phyloP scores from a whole-genome alignment of 2,329 filamentous ascomycete species.

The Apiospora pterosperma region DNA sequence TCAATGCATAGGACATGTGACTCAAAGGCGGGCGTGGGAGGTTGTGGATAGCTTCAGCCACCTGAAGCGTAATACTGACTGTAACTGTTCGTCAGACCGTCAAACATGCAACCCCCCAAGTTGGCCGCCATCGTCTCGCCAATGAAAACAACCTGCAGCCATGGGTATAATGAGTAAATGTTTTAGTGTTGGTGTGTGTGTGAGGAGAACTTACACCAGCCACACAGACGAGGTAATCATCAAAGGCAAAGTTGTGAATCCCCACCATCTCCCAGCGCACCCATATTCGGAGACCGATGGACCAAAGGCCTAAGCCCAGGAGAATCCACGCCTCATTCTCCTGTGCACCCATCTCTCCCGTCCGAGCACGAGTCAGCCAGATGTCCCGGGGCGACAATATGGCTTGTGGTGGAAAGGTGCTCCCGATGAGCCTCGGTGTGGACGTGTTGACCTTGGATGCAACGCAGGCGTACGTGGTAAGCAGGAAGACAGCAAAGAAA shows the following conservation, averaged over 20 bases:
- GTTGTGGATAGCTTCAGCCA: background rate
- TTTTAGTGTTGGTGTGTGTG: background rate
- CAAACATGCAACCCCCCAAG: constrained; percentile 4
- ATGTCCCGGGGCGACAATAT: too few relatives aligned
- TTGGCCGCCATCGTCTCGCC: background rate
- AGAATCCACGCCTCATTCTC: constrained; percentile 5
- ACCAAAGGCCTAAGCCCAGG: constrained; percentile 8
- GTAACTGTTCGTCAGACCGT: constrained; percentile 10
- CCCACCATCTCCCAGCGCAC: constrained; percentile 18
- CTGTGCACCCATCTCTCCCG: background rate
- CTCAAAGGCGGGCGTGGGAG: background rate
- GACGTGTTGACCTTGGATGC: background rate
- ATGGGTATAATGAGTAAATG: background rate
- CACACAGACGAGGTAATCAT: constrained; percentile 22
- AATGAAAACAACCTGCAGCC: background rate
- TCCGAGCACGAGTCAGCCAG: background rate
- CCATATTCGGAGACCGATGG: constrained; percentile 15
- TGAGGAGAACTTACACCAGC: constrained; percentile 13
- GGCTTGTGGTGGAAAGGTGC: background rate
- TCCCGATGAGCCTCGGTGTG: background rate
- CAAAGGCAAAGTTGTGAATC: constrained; percentile 12
- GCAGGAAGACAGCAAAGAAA: background rate
- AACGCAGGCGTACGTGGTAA: background rate
- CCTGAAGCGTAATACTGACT: background rate
- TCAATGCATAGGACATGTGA: too few relatives aligned